Evolutionary conservation across 2,329 filamentous ascomycete genomes (phyloP), one percentile per base, ranked within the genome.

Genomic region (Lomentospora prolificans): DNA sequence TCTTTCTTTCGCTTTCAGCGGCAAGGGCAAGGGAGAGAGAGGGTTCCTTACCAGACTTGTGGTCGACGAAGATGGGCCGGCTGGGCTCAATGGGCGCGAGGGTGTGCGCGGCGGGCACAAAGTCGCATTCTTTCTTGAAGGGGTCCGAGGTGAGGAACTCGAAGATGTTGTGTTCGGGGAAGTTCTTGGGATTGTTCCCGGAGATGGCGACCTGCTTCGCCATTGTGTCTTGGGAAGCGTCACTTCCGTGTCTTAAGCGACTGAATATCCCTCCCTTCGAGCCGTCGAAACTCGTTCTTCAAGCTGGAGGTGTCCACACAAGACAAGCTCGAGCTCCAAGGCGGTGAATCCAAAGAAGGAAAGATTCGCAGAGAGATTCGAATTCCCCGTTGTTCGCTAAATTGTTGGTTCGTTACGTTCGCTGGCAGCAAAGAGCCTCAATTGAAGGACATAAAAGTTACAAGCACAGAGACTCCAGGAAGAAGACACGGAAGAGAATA

Each of bases 11-110:
- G n/a, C n/a, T n/a, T n/a, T n/a, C n/a, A n/a, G n/a, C n/a, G n/a
- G n/a, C n/a, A n/a, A n/a, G n/a, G n/a, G n/a, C n/a, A n/a, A n/a
- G n/a, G n/a, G n/a, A n/a, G n/a, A n/a, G n/a, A n/a, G n/a, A n/a
- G n/a, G 24, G 25, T 14, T 9, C 58, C 68, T 59, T 61, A 73
- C 72, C 68, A 27, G 65, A 66, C 54, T 67, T 67, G 56, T 73
- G 65, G 58, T 74, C 71, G 22, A 74, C 64, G 57, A 72, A 72
- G 55, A 74, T 67, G 19, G 67, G 66, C 41, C 65, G 60, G 25
- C 64, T 62, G 0, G 65, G 63, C 22, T 66, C 63, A 41, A 72
- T 65, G n/a, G 55, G 63, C 3, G 66, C 61, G 4, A 74, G 59
- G 3, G 58, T 58, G 27, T 69, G 68, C 3, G 60, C 58, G 1